phyloP scores from a whole-genome alignment of 306 rosid species.

The Cajanus cajan region DNA sequence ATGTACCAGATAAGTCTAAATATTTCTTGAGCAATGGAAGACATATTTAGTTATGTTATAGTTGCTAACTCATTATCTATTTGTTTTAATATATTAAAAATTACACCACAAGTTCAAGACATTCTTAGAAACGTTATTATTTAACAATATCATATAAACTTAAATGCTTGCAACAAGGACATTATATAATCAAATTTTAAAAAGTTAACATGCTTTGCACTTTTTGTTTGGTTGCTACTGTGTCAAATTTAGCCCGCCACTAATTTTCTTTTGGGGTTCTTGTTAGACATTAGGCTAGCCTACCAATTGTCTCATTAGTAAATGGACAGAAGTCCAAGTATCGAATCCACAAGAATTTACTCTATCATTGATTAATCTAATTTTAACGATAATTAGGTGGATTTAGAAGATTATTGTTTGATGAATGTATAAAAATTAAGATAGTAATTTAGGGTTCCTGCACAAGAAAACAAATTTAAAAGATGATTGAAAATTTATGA shows the following conservation, averaged over 20 bases:
- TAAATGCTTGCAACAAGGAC: neutral
- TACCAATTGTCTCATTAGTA: too few relatives aligned
- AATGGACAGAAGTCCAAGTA: too few relatives aligned
- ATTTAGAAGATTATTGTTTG: too few relatives aligned
- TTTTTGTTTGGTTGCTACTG: neutral
- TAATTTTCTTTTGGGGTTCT: neutral
- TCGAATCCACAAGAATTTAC: too few relatives aligned
- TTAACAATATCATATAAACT: neutral
- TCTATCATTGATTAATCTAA: too few relatives aligned
- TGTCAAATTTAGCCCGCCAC: neutral
- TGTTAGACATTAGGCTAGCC: too few relatives aligned
- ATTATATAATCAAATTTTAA: neutral
- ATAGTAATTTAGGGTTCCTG: too few relatives aligned
- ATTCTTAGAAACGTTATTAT: neutral
- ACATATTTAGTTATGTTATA: neutral
- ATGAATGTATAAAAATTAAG: too few relatives aligned
- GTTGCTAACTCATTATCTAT: too few relatives aligned
- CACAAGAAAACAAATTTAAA: too few relatives aligned
- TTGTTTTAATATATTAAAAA: neutral
- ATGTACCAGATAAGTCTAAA: neutral
- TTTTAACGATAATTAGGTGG: too few relatives aligned
- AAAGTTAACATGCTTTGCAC: neutral
- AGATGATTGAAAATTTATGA: too few relatives aligned
- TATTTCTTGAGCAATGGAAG: neutral
- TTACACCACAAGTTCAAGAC: neutral